Base-by-base conservation (phyloP, 768 basidiomycete genomes). In the Trametes cinnabarina region DNA sequence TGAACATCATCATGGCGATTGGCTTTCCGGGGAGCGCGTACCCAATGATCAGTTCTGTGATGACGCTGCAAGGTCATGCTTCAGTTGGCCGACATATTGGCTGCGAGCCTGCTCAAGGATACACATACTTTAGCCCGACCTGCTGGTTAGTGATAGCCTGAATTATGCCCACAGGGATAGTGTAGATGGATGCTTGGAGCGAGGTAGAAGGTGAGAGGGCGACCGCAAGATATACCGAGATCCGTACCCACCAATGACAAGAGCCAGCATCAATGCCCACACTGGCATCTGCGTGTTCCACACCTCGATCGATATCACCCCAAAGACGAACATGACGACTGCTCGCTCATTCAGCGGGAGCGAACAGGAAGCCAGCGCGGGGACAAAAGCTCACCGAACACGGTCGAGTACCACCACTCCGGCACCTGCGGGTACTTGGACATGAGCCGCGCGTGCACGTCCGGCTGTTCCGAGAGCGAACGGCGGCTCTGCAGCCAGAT, bases 381-480 rank as follows among this genome's bases (percentile, higher is more conserved):
- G 25, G 10, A 35, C 3, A 14, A 20, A 30, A 10, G 51, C 62
- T 19, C n/a, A 69, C 68, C 26, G 71, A 92, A 90, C 44, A 94
- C 77, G 34, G 77, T 67, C 10, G 76, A 69, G 69, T 92, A 94
- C 92, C 92, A 94, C 90, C 88, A 92, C 55, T 92, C 82, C 1
- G 91, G 92, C 14, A 93, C 86, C 71, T 87, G 88, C 2, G 76
- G 77, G 68, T 94, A 94, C 48, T 74, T 72, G 10, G 80, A 75
- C 92, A 94, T 94, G 28, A 94, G 76, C 15, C 90, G 82, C 20
- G 89, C 88, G 64, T 94, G 92, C 55, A 94, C 82, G 73, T 94
- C 92, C 1, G 88, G 86, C 64, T 93, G 89, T 64, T 92, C 92
- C 50, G 79, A 72, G 73, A 92, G 80, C 10, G 89, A 80, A 41